These are phyloP conservation scores for Epichloe amarillans DNA, from an alignment of 2,329 filamentous ascomycete species.

Conservation along the genomic window DNA sequence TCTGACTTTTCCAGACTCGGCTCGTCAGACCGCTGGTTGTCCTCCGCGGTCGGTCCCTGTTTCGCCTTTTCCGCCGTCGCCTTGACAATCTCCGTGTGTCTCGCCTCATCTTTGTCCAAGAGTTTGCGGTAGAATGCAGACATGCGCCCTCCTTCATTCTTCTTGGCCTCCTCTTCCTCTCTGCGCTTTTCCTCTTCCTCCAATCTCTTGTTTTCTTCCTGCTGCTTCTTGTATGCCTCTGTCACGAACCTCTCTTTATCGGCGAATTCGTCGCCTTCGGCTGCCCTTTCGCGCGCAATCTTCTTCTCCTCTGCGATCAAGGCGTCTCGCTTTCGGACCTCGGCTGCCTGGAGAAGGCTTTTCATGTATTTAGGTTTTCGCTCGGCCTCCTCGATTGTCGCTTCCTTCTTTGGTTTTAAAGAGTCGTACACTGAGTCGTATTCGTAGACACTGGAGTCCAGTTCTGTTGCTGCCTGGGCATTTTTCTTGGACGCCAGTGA, in stretches of 20 bases:
- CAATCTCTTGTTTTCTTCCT: slow-evolving; percentile 56
- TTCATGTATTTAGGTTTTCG: slow-evolving; percentile 68
- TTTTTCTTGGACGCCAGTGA: slow-evolving; percentile 49
- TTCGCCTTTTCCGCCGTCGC: slow-evolving; percentile 46
- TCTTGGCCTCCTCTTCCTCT: slow-evolving; percentile 51
- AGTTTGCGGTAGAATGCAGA: slow-evolving; percentile 65
- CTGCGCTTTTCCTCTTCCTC: slow-evolving; percentile 58
- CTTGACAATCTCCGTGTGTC: slow-evolving; percentile 56
- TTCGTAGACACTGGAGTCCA: slow-evolving; percentile 69
- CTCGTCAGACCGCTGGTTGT: slow-evolving; percentile 17
- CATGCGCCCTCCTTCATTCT: slow-evolving; percentile 56
- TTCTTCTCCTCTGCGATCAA: slow-evolving; percentile 70
- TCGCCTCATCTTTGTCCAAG: slow-evolving; percentile 55
- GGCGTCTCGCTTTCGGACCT: slow-evolving; percentile 64
- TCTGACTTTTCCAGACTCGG: slow-evolving; percentile 43
- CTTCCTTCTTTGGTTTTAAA: slow-evolving; percentile 52
- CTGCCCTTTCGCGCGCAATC: slow-evolving; percentile 62
- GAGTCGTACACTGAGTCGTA: slow-evolving; percentile 76
- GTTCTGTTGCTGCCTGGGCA: slow-evolving; percentile 47
- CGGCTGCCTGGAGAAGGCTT: slow-evolving; percentile 58
- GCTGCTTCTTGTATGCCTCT: slow-evolving; percentile 67
- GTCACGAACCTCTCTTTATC: slow-evolving; percentile 83
- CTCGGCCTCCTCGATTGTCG: slow-evolving; percentile 38
- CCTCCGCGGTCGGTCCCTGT: slow-evolving; percentile 17
- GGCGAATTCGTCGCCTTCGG: slow-evolving; percentile 66